phyloP scores from a whole-genome alignment of 768 basidiomycete species.

The Lactifluus hygrophoroides region DNA sequence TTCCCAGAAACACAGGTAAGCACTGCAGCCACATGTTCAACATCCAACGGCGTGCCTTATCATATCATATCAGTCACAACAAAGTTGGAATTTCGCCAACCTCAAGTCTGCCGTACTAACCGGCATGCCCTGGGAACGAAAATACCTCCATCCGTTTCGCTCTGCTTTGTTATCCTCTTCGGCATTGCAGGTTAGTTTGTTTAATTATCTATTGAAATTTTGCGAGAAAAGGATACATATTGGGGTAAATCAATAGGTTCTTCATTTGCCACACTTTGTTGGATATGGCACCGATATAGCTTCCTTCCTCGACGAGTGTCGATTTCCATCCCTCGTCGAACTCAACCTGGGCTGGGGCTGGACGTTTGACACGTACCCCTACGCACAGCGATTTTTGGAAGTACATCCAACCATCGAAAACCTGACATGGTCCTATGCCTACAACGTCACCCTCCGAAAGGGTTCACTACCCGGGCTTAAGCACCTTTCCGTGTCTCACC shows the following conservation, averaged over 20 bases:
- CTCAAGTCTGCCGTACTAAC: slow-evolving; percentile 17
- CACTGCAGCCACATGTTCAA: not conserved
- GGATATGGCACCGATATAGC: slow-evolving; percentile 10
- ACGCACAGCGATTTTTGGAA: slow-evolving; percentile 15
- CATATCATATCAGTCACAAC: not conserved
- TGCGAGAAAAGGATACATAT: not conserved
- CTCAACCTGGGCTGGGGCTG: slow-evolving; percentile 17
- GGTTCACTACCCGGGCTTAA: slow-evolving; percentile 11
- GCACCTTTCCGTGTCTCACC: slow-evolving; percentile 16
- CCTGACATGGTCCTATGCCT: slow-evolving; percentile 14
- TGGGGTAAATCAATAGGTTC: not conserved
- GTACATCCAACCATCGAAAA: slow-evolving; percentile 15
- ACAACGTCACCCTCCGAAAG: not conserved
- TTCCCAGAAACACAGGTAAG: not conserved
- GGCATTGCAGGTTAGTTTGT: not conserved
- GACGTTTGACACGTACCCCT: slow-evolving; percentile 14
- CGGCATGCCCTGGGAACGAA: slow-evolving; percentile 13
- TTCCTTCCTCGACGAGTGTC: slow-evolving; percentile 8
- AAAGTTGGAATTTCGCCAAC: slow-evolving; percentile 7
- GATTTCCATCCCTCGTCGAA: slow-evolving; percentile 10
- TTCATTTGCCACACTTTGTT: slow-evolving; percentile 16
- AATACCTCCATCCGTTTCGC: slow-evolving; percentile 8
- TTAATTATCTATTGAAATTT: not conserved
- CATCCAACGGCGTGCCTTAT: not conserved
- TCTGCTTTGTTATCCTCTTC: slow-evolving; percentile 1